Conservation (phyloP, 129 eudicot species). For the Flaveria bidentis region DNA sequence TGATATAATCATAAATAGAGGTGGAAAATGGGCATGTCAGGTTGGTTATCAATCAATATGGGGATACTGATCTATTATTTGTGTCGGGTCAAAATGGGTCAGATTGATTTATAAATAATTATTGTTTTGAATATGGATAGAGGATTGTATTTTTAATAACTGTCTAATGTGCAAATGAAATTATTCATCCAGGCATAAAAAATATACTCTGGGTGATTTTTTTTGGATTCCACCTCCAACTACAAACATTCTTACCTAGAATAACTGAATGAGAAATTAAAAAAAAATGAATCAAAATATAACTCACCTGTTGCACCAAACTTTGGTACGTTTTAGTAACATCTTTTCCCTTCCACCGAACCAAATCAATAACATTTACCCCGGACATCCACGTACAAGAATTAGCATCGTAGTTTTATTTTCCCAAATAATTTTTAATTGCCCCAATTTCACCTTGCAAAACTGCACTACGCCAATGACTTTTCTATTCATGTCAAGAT, state of each 20-base stretch:
- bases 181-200: too few relatives aligned
- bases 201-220: too few relatives aligned
- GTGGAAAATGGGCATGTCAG: too few relatives aligned
- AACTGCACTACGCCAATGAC: slow-evolving; percentile 76
- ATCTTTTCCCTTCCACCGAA: slow-evolving; percentile 66
- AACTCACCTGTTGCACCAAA: slow-evolving; percentile 69
- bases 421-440: slow-evolving; percentile 50
- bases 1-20: too few relatives aligned
- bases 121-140: too few relatives aligned
- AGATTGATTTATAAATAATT: too few relatives aligned
- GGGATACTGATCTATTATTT: too few relatives aligned
- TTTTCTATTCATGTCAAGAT: slow-evolving; percentile 67
- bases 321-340: slow-evolving; percentile 53
- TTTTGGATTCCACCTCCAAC: background rate
- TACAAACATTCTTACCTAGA: background rate
- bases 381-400: slow-evolving; percentile 98
- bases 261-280: background rate
- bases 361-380: slow-evolving; percentile 74
- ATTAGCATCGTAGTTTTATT: slow-evolving; percentile 39
- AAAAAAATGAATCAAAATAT: slow-evolving; percentile 3
- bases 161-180: too few relatives aligned
- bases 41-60: too few relatives aligned
- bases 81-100: too few relatives aligned
- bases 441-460: slow-evolving; percentile 63
- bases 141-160: too few relatives aligned